These are phyloP conservation scores for Alnus rubra DNA, from an alignment of 306 rosid genomes.

Conservation along the genomic window DNA sequence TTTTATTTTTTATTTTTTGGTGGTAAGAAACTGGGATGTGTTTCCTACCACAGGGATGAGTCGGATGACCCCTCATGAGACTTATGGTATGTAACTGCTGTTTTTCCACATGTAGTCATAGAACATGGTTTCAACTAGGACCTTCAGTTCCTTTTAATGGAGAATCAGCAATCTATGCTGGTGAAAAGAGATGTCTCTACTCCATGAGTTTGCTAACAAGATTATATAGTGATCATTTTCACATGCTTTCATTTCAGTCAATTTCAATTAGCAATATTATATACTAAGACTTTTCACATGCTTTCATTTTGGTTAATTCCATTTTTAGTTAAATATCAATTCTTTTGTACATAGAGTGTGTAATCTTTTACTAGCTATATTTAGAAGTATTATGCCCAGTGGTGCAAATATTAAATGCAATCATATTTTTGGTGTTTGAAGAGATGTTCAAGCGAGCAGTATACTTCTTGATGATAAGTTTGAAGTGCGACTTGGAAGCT, in stretches of 20 bases:
- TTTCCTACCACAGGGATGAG: too few species aligned
- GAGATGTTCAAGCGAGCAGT: conserved; percentile 95
- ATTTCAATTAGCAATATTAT: background rate
- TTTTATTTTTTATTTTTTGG: background rate
- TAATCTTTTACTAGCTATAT: background rate
- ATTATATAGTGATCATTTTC: background rate
- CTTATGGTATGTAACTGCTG: background rate
- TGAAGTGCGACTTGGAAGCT: conserved; percentile 97
- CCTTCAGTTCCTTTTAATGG: background rate
- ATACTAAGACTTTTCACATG: conserved; percentile 3
- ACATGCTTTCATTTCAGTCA: background rate
- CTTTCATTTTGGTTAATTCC: background rate
- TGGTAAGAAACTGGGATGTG: too few species aligned
- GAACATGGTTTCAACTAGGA: background rate
- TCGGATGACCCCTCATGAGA: too few species aligned
- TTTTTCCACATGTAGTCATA: background rate
- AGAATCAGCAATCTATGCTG: background rate
- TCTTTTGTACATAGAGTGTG: background rate
- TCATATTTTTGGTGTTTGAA: conserved; percentile 40
- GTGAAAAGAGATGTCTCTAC: background rate
- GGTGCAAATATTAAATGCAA: conserved; percentile 20
- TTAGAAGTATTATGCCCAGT: background rate
- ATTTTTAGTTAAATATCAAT: background rate
- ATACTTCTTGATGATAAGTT: conserved; percentile 95
- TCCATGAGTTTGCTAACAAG: background rate